phyloP scores from a whole-genome alignment of 2,329 filamentous ascomycete species.

The Claviceps capensis region DNA sequence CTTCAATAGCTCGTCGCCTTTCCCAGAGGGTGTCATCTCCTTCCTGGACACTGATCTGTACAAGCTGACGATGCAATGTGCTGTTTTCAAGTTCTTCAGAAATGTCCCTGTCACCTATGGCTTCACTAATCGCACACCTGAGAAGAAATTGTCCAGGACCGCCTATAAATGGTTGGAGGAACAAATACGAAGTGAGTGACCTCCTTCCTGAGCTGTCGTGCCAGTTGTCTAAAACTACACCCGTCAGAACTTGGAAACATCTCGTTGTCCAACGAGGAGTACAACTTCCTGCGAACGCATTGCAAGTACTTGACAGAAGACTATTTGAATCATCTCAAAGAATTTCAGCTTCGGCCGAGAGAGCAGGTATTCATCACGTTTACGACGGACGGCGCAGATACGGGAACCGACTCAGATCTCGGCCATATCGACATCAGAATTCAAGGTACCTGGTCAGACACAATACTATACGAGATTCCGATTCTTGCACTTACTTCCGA shows the following conservation, averaged over 20 bases:
- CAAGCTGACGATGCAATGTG: conserved; percentile 98
- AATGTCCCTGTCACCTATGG: conserved; percentile 73
- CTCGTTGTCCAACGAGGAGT: conserved; percentile 63
- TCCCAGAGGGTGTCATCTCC: conserved; percentile 65
- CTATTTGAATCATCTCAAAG: conserved; percentile 70
- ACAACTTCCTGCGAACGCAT: conserved; percentile 60
- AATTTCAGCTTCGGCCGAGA: conserved; percentile 67
- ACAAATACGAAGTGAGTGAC: conserved; percentile 62
- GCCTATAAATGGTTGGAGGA: conserved; percentile 76
- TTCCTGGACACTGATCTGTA: conserved; percentile 78
- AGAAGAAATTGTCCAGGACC: conserved; percentile 75
- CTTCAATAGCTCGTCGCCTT: conserved; percentile 52
- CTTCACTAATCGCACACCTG: conserved; percentile 88
- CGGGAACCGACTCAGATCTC: conserved; percentile 47
- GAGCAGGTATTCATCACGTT: conserved; percentile 69
- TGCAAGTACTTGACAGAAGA: conserved; percentile 68
- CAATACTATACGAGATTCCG: conserved; percentile 95
- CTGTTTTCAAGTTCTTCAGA: conserved; percentile 83
- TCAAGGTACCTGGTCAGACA: conserved; percentile 79
- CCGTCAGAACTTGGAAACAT: conserved; percentile 65
- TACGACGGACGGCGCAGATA: conserved; percentile 37
- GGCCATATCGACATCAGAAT: conserved; percentile 69
- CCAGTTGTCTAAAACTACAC: neutral
- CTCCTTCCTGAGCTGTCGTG: neutral
- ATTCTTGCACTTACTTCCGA: conserved; percentile 85